Evolutionary conservation across 1,284 basidiomycete genomes (phyloP), one percentile per base, ranked within the genome.

Genomic region (Cutaneotrichosporon sp.): DNA sequence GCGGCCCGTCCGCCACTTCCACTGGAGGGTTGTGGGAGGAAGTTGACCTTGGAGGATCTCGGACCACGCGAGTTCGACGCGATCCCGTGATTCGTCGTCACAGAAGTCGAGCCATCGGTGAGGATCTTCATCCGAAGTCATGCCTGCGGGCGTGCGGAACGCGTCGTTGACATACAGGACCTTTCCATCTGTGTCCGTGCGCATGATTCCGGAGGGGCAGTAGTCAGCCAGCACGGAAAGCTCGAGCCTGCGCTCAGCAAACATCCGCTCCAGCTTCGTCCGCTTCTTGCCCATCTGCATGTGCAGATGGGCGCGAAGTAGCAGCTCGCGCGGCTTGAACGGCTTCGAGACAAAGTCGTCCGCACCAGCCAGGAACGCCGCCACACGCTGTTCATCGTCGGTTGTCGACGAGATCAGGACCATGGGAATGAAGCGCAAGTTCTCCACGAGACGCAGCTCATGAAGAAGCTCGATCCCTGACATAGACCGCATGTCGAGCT

Each of bases 271-370:
- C 18, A 81, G 67, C 18, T 69, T 70, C 10, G 68, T 65, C 3
- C 76, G 72, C 56, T 72, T 74, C 69, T 80, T 80, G 42, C 76
- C 79, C 16, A 79, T 68, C 61, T 78, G 78, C 66, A 78, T 72
- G 59, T 80, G 74, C 40, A 77, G 66, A 63, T 79, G 70, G 22
- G 76, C 76, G 14, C 82, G 73, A 0, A 82, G 81, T 22, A 83
- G 68, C 13, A 83, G 69, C 62, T 83, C 82, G 60, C 78, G 74
- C 8, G 74, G 74, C 61, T 73, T 74, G 73, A 79, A 80, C 5
- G 79, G 78, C 64, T 80, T 80, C 26, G 67, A 56, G 34, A 81
- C 58, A 49, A 73, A 79, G 62, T 81, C 77, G 62, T 83, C 82
- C 1, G 81, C 82, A 16, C 82, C 82, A 30, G 74, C 78, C 13